Conservation (phyloP, 352 stramenopile genomes). For the Phytopythium ostracodes region DNA sequence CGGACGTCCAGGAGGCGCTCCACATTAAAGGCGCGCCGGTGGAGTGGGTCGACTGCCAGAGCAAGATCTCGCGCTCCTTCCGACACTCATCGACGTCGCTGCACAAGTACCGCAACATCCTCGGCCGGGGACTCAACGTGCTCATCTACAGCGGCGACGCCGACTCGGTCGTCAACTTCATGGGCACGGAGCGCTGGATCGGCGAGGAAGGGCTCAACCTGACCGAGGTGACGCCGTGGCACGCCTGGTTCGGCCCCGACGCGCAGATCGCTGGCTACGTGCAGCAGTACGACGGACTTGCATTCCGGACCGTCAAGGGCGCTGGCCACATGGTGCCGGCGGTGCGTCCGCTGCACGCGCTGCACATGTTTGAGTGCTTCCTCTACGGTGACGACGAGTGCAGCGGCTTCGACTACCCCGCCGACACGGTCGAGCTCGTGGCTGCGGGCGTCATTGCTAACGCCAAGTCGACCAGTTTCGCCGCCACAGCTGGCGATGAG, state of each 20-base stretch:
- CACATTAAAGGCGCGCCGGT: constrained; percentile 41
- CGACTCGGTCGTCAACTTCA: constrained; percentile 82
- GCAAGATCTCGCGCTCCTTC: constrained; percentile 42
- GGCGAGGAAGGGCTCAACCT: constrained; percentile 68
- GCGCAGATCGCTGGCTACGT: constrained; percentile 86
- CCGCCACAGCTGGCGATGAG: constrained; percentile 19
- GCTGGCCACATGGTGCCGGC: constrained; percentile 89
- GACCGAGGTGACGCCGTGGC: constrained; percentile 55
- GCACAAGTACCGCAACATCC: constrained; percentile 66
- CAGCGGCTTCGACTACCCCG: constrained; percentile 51
- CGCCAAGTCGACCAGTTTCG: constrained; percentile 18
- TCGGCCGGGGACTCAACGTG: constrained; percentile 38
- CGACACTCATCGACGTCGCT: constrained; percentile 37
- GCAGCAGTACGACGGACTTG: constrained; percentile 81
- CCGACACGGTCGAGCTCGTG: constrained; percentile 44
- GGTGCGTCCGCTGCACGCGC: constrained; percentile 64
- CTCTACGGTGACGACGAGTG: constrained; percentile 57
- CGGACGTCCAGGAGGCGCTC: constrained; percentile 50
- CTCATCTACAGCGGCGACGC: constrained; percentile 79
- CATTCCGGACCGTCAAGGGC: constrained; percentile 91
- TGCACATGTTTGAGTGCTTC: constrained; percentile 85
- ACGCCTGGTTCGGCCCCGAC: constrained; percentile 70
- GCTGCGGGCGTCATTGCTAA: constrained; percentile 25
- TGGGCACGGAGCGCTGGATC: constrained; percentile 87
- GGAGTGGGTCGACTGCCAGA: constrained; percentile 57